Percentiles rank a stretch among this genome's conserved stretches.
These are phyloP conservation scores for Talaromyces funiculosus DNA, from an alignment of 2,329 filamentous ascomycete genomes.

Conservation along the genomic window DNA sequence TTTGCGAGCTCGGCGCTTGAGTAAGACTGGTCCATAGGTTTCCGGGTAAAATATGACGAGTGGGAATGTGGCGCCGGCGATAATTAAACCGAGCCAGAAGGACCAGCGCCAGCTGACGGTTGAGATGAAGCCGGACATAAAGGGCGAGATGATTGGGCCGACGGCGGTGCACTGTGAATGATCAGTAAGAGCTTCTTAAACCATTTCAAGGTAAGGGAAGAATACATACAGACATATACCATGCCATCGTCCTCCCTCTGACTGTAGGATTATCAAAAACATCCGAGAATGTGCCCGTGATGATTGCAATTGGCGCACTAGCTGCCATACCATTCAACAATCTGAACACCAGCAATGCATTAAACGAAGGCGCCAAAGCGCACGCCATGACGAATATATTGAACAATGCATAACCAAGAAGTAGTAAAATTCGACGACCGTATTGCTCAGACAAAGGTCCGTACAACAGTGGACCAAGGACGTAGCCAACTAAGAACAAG, in stretches of 20 bases:
- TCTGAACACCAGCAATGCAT: slow-evolving; percentile 40
- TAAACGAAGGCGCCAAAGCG: slow-evolving; percentile 40
- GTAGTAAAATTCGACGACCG: slow-evolving; percentile 40
- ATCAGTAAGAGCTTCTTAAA: background rate
- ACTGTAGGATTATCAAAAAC: slow-evolving; percentile 42
- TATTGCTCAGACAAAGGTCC: slow-evolving; percentile 41
- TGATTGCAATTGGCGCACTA: slow-evolving; percentile 40
- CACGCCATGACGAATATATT: slow-evolving; percentile 41
- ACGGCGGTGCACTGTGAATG: slow-evolving; percentile 29
- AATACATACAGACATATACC: slow-evolving; percentile 37
- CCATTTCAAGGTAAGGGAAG: no score
- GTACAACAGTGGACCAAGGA: slow-evolving; percentile 40
- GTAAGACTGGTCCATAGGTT: slow-evolving; percentile 56
- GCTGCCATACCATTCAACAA: slow-evolving; percentile 42
- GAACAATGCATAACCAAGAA: slow-evolving; percentile 46
- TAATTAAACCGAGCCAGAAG: slow-evolving; percentile 60
- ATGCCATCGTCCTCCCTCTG: slow-evolving; percentile 37
- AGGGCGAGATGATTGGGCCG: slow-evolving; percentile 41
- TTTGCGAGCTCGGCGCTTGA: slow-evolving; percentile 52
- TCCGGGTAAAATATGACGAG: slow-evolving; percentile 59
- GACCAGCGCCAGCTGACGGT: slow-evolving; percentile 44
- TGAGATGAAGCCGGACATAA: slow-evolving; percentile 43
- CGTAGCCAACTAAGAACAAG: slow-evolving; percentile 37
- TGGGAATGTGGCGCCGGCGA: slow-evolving; percentile 55
- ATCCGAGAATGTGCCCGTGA: slow-evolving; percentile 45